Conservation (phyloP, 2,329 filamentous ascomycete species). For the Monosporascus sp. region DNA sequence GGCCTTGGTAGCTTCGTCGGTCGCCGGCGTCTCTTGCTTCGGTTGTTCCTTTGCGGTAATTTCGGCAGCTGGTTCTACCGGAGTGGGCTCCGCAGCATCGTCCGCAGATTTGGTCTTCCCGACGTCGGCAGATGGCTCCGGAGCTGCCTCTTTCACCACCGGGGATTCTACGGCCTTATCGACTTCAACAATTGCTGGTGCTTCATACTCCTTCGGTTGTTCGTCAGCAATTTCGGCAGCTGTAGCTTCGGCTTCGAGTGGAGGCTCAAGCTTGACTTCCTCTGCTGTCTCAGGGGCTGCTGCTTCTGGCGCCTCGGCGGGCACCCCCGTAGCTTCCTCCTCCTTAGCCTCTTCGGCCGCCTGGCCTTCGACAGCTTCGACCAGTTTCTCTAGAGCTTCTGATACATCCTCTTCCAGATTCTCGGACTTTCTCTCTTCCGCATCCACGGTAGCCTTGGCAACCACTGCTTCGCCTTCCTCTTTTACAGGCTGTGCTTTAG, state of each 20-base stretch:
- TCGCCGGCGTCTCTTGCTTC: constrained; percentile 2
- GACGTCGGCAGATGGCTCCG: not conserved
- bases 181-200: not conserved
- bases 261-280: not conserved
- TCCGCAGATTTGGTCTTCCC: not conserved
- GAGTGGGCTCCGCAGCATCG: not conserved
- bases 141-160: not conserved
- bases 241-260: not conserved
- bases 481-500: not conserved
- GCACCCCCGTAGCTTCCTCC: not conserved
- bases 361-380: not conserved
- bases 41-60: not conserved
- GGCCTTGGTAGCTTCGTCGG: constrained; percentile 3
- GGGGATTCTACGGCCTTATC: not conserved
- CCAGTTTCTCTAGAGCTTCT: not conserved
- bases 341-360: not conserved
- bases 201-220: not conserved
- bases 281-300: not conserved
- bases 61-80: not conserved
- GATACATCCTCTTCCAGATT: constrained; percentile 1
- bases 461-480: not conserved
- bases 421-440: constrained; percentile 3
- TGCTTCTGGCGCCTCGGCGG: not conserved
- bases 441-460: not conserved
- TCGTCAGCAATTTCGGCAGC: not conserved